Conservation (phyloP, 1,284 basidiomycete genomes). For the Mycosarcoma mackinlayi region DNA sequence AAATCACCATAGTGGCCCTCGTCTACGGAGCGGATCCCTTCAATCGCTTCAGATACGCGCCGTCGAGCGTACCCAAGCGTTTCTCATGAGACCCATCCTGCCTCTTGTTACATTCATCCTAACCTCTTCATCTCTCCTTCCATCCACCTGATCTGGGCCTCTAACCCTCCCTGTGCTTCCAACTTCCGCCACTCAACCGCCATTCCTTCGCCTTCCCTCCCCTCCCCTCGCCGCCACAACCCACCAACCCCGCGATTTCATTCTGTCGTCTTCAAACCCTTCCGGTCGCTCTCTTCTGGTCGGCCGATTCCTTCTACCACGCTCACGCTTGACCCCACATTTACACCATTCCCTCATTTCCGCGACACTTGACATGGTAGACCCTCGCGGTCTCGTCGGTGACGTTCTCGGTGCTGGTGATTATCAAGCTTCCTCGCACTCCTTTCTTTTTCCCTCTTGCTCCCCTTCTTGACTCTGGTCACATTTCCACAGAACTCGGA, state of each 20-base stretch:
- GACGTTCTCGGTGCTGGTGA: slow-evolving; percentile 50
- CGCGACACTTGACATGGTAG: slow-evolving; percentile 9
- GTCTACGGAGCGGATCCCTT: too few species aligned
- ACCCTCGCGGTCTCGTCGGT: slow-evolving; percentile 39
- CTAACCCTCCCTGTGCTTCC: not conserved
- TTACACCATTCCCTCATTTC: not conserved
- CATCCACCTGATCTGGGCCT: not conserved
- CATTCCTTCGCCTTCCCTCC: not conserved
- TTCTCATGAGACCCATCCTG: not conserved
- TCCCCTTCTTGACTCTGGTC: not conserved
- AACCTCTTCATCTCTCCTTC: slow-evolving; percentile 5
- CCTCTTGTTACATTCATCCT: slow-evolving; percentile 13
- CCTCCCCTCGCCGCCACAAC: not conserved
- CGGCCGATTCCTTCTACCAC: slow-evolving; percentile 15
- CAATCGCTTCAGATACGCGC: too few species aligned
- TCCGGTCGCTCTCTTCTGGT: not conserved
- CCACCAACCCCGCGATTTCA: not conserved
- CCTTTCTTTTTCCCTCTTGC: not conserved
- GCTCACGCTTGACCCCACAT: not conserved
- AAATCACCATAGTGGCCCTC: too few species aligned
- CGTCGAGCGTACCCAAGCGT: not conserved
- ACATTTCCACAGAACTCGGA: not conserved
- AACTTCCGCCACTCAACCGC: not conserved
- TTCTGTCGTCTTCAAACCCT: not conserved
- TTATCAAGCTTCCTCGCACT: slow-evolving; percentile 39